Conservation (phyloP, 192 early-diverging fungal species). For the Neocallimastix lanati region DNA sequence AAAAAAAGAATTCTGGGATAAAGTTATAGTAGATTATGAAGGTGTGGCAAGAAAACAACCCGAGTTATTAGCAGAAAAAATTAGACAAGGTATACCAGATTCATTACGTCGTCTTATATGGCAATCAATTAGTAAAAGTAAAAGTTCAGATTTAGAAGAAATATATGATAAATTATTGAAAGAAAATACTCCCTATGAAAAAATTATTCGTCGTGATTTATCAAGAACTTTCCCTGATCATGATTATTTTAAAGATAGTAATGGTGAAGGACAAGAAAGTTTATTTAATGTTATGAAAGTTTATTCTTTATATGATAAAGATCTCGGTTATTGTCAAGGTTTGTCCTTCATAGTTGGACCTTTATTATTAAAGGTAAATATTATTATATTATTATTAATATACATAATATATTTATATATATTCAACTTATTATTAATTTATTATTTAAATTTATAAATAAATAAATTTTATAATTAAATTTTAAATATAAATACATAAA, state of each 20-base stretch:
- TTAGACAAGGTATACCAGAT: constrained; percentile 75
- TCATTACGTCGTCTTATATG: constrained; percentile 84
- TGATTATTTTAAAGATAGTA: constrained; percentile 61
- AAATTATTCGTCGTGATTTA: constrained; percentile 77
- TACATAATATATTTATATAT: too few relatives aligned
- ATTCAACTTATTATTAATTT: too few relatives aligned
- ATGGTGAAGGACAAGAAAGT: constrained; percentile 72
- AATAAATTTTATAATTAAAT: too few relatives aligned
- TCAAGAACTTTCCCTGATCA: constrained; percentile 78
- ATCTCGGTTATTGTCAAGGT: constrained; percentile 96
- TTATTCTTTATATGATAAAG: constrained; percentile 74
- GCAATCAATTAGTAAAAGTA: constrained; percentile 75
- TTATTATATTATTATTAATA: too few relatives aligned
- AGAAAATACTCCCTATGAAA: constrained; percentile 52
- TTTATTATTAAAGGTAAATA: constrained; percentile 69
- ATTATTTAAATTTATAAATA: too few relatives aligned
- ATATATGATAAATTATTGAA: constrained; percentile 59
- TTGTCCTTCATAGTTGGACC: constrained; percentile 83
- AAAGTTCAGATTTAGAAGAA: constrained; percentile 52
- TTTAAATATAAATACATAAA: too few relatives aligned
- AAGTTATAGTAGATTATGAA: constrained; percentile 75
- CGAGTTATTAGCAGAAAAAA: constrained; percentile 48
- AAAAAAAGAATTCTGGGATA: constrained; percentile 74
- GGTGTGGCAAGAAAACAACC: constrained; percentile 55
- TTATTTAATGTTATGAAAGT: constrained; percentile 83